These are phyloP conservation scores for Leccinum pallidistipes DNA, from an alignment of 1,284 basidiomycete genomes.

Conservation along the genomic window DNA sequence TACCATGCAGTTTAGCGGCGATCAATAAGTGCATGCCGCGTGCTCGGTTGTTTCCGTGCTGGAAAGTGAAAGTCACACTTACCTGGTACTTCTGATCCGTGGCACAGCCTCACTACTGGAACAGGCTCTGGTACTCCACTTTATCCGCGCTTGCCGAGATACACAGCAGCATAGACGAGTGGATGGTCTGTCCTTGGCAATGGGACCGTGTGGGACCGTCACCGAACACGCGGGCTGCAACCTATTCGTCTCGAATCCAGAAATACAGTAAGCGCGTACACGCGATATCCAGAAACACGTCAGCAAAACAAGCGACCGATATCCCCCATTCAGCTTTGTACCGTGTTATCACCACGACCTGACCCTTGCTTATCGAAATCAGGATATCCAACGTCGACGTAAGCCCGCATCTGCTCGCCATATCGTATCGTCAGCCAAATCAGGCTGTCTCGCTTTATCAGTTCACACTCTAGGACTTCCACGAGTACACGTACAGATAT, in stretches of 20 bases:
- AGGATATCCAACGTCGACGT: constrained; percentile 45
- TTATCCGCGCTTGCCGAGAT: not conserved
- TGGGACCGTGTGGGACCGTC: not conserved
- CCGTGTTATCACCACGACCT: not conserved
- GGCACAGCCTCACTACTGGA: not conserved
- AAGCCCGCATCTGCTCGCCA: constrained; percentile 47
- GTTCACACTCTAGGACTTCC: not conserved
- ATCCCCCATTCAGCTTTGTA: not conserved
- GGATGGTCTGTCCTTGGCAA: not conserved
- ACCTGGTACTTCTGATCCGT: not conserved
- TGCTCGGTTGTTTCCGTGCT: not conserved
- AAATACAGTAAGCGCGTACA: not conserved
- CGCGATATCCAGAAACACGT: not conserved
- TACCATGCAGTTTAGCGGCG: not conserved
- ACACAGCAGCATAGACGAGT: not conserved
- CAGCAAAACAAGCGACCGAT: not conserved
- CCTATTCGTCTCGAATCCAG: not conserved
- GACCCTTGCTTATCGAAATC: constrained; percentile 12
- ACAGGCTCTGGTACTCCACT: not conserved
- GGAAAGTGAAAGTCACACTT: not conserved
- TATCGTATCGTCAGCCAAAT: constrained; percentile 42
- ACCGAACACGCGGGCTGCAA: not conserved
- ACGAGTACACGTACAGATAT: constrained; percentile 39
- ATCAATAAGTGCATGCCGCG: not conserved
- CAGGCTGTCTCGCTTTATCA: constrained; percentile 1